Percentiles rank a stretch among this genome's conserved stretches.
Conservation (phyloP, 169 alveolate genomes). For the Plasmodium inui region DNA sequence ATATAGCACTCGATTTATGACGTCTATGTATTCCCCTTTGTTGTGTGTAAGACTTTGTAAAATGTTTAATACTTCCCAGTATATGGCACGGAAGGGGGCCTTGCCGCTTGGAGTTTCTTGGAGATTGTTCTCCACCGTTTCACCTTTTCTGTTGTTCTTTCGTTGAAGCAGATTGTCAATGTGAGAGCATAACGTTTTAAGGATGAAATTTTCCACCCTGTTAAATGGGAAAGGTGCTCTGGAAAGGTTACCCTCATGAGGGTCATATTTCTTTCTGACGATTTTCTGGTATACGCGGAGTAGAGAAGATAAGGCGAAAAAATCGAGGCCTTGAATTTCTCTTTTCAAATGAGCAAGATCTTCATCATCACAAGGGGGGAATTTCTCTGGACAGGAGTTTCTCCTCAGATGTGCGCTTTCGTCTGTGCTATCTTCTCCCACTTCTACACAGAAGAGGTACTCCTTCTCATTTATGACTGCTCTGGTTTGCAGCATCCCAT, state of each 20-base stretch:
- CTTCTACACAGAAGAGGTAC: constrained; percentile 13
- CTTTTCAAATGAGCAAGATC: background rate
- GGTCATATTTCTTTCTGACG: background rate
- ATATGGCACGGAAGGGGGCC: constrained; percentile 7
- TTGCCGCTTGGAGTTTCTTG: background rate
- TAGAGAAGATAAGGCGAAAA: constrained; percentile 19
- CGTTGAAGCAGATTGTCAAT: constrained; percentile 14
- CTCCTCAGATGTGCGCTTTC: background rate
- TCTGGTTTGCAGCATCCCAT: background rate
- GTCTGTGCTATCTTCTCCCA: background rate
- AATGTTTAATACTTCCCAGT: constrained; percentile 43
- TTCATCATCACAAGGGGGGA: background rate
- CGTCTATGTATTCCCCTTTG: constrained; percentile 5
- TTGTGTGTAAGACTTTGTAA: constrained; percentile 19
- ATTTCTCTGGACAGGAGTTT: background rate
- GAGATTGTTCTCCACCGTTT: background rate
- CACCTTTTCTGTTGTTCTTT: background rate
- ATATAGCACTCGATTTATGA: constrained; percentile 27
- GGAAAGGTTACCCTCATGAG: background rate
- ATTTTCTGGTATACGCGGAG: constrained; percentile 15
- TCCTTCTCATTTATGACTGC: constrained; percentile 15
- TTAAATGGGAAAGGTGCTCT: background rate
- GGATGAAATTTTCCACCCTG: constrained; percentile 10
- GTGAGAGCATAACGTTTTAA: constrained; percentile 15
- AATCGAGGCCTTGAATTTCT: constrained; percentile 18